A percentile compares a stretch with the other conserved stretches of the same genome.
Conservation (phyloP, 176 grass and related monocot species). For the Poa pratensis region DNA sequence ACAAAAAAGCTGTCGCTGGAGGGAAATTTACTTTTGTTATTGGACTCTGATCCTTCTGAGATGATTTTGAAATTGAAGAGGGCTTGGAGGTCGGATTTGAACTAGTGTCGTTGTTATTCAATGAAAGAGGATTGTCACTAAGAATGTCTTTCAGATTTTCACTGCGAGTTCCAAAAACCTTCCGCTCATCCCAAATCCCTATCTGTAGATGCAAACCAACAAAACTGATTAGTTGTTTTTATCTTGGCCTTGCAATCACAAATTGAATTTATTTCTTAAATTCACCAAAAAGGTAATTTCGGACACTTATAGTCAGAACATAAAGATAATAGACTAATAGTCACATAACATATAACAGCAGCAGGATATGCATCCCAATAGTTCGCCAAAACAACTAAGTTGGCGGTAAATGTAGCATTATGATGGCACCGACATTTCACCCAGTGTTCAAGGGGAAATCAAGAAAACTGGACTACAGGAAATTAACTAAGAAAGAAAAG, state of each 20-base stretch:
- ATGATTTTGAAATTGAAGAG: slow-evolving; percentile 65
- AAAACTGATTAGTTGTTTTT: slow-evolving; percentile 9
- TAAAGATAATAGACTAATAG: slow-evolving; percentile 13
- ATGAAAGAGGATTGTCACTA: slow-evolving; percentile 55
- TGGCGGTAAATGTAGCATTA: background rate
- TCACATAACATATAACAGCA: slow-evolving; percentile 26
- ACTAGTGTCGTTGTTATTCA: slow-evolving; percentile 56
- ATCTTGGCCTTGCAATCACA: background rate
- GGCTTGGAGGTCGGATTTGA: slow-evolving; percentile 63
- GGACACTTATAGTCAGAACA: background rate
- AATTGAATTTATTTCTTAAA: slow-evolving; percentile 12
- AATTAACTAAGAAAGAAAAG: slow-evolving; percentile 40
- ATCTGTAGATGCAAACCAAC: slow-evolving; percentile 58
- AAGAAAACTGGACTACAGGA: slow-evolving; percentile 23
- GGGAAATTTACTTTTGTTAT: slow-evolving; percentile 73
- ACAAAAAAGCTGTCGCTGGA: slow-evolving; percentile 10
- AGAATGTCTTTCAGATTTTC: slow-evolving; percentile 78
- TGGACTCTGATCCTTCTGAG: slow-evolving; percentile 68
- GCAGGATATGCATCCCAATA: slow-evolving; percentile 26
- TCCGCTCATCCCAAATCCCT: slow-evolving; percentile 95
- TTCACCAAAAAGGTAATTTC: background rate
- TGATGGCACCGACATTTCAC: slow-evolving; percentile 27
- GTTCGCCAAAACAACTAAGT: slow-evolving; percentile 13
- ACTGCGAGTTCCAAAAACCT: slow-evolving; percentile 84
- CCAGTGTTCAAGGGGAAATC: slow-evolving; percentile 1